Percentiles rank a stretch among this genome's conserved stretches.
Conservation (phyloP, 73 alveolate genomes). For the Uronychia setigera region DNA sequence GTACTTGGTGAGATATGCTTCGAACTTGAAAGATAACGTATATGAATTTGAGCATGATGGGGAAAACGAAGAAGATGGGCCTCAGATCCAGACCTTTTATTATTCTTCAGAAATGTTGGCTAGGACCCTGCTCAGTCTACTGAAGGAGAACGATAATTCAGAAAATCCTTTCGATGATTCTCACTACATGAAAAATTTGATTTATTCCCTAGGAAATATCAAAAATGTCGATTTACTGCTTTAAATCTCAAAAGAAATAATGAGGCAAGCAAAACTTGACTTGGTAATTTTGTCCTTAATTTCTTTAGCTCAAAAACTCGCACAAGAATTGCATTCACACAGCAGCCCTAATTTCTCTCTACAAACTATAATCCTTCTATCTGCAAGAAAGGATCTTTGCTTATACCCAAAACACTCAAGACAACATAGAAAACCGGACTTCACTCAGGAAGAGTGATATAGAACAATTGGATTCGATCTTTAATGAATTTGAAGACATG, state of each 20-base stretch:
- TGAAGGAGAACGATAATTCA: slow-evolving; percentile 57
- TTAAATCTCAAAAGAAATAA: slow-evolving; percentile 46
- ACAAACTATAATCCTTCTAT: neutral
- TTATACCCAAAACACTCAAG: too few species aligned
- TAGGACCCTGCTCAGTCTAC: slow-evolving; percentile 22
- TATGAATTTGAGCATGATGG: neutral
- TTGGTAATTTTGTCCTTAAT: neutral
- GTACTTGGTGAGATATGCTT: neutral
- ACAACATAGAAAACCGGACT: too few species aligned
- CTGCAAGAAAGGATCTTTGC: neutral
- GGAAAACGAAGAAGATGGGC: neutral
- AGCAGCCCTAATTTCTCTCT: neutral
- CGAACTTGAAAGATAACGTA: neutral
- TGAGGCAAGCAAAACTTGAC: slow-evolving; percentile 45
- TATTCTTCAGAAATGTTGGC: slow-evolving; percentile 37
- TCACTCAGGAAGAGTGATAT: neutral
- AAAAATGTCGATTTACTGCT: slow-evolving; percentile 34
- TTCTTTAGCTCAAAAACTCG: neutral
- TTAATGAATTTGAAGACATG: neutral
- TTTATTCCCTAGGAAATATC: slow-evolving; percentile 35
- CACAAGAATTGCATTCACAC: neutral
- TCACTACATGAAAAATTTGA: slow-evolving; percentile 23
- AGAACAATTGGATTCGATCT: neutral
- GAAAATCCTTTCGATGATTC: slow-evolving; percentile 65
- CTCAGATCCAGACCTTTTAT: neutral